Evolutionary conservation across 257 asterid species (phyloP), one percentile per base, ranked within the genome.

Genomic region (Fraxinus pennsylvanica): DNA sequence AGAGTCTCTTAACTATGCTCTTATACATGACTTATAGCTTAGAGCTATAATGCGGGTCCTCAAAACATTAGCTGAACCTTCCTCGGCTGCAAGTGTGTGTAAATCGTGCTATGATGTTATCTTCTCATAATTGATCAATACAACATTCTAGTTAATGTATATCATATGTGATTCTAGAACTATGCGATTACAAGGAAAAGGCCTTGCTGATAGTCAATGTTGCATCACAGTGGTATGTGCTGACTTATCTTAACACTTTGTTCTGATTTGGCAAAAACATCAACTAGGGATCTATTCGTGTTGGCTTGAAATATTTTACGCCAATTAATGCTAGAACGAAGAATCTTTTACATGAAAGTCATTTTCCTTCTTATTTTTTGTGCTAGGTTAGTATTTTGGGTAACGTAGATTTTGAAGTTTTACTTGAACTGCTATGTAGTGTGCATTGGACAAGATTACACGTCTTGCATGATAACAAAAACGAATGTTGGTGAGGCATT

Each of bases 181-280:
- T 27, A 0, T 15, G 19, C 67, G 35, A 19, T 36, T 36, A 1
- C 9, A 36, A 9, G 41, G 81, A 91, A 92, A 68, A 89, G 88
- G 72, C 85, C 72, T 87, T 91, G 29, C 78, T 91, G 12, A 84
- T 91, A 13, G 74, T 30, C 33, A 30, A 30, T 30, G 33, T 30
- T 30, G 33, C 33, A 30, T 30, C 33, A 13, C 88, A 85, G 14
- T 89, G 90, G 90, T 88, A 80, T 32, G 83, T 80, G 19, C 3
- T 33, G 5, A 33, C 5, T 66, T 79, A 45, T 57, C 7, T 57
- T 15, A 9, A 63, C 32, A 52, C 80, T 36, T 68, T 50, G 25
- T 78, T 68, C 30, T 32, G n/a, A 35, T 67, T 1, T 33, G 33
- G 7, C 19, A 5, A 14, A 38, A 41, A 57, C 22, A 25, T 68